Evolutionary conservation across 495 filamentous ascomycete genomes (phyloP).

Genomic region (Podospora sp.): DNA sequence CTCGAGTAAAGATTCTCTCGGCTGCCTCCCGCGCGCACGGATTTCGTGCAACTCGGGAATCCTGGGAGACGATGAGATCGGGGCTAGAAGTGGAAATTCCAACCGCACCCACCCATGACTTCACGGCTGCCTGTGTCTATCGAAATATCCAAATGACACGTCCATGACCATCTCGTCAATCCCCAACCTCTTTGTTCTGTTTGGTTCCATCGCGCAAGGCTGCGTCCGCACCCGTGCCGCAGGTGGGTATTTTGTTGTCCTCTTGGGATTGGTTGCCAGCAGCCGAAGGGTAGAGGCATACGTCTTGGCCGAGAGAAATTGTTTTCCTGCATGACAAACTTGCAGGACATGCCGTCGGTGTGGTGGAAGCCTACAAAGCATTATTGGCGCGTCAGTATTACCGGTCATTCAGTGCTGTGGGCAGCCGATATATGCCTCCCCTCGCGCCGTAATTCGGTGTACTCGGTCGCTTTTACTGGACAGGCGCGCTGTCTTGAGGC

Average conservation of each 20-base stretch:
- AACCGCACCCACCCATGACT: too few species aligned
- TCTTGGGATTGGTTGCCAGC: background rate
- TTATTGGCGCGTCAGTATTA: slow-evolving; percentile 13
- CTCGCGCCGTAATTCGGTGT: background rate
- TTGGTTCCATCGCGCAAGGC: background rate
- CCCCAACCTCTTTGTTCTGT: background rate
- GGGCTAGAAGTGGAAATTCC: too few species aligned
- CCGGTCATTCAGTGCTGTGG: slow-evolving; percentile 6
- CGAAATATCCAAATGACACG: background rate
- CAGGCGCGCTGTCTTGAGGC: background rate
- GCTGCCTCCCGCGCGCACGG: background rate
- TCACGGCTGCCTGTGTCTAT: too few species aligned
- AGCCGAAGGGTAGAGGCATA: background rate
- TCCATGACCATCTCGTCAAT: too few species aligned
- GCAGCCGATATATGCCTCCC: background rate
- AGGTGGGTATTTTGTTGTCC: background rate
- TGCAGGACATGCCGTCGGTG: slow-evolving; percentile 6
- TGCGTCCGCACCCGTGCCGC: background rate
- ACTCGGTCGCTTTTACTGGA: background rate
- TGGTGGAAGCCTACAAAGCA: background rate
- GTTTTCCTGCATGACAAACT: slow-evolving; percentile 6
- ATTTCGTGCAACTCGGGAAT: background rate
- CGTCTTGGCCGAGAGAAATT: background rate
- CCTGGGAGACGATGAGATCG: too few species aligned
- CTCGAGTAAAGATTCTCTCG: background rate